Percentiles rank a stretch among this genome's conserved stretches.
Conservation (phyloP, 106 monocot species). For the Acanthochlamys bracteata region DNA sequence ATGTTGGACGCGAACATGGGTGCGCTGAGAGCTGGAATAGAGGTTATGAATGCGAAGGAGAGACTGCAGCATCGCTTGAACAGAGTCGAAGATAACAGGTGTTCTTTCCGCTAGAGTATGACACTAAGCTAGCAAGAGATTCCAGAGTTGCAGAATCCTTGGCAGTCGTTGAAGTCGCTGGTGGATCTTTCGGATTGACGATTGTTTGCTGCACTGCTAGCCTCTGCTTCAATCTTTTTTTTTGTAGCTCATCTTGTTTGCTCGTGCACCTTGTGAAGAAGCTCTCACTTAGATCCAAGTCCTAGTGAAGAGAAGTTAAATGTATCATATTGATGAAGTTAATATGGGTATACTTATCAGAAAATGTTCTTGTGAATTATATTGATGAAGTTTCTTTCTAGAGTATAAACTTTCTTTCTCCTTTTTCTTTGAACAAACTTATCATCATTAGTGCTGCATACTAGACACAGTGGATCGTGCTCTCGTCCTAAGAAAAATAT, state of each 20-base stretch:
- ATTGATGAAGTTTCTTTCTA: no score
- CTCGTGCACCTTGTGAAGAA: not conserved
- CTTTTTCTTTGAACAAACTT: no score
- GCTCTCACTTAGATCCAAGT: no score
- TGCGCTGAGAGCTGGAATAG: constrained; percentile 8
- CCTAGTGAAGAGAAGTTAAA: no score
- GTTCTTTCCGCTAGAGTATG: constrained; percentile 9
- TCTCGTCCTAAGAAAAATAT: no score
- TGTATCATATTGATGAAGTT: no score
- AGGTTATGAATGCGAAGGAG: not conserved
- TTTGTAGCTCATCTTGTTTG: constrained; percentile 2
- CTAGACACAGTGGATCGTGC: no score
- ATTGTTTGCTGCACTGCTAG: constrained; percentile 13
- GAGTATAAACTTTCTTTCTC: no score
- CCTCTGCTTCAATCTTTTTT: constrained; percentile 19
- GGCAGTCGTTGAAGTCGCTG: constrained; percentile 4
- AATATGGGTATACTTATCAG: no score
- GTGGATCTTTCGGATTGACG: constrained; percentile 13
- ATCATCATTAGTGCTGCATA: no score
- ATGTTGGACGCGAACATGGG: constrained; percentile 24
- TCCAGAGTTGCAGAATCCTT: not conserved
- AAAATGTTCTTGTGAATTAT: no score
- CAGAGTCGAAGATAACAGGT: not conserved
- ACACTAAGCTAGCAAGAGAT: not conserved
- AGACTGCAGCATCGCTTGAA: not conserved